A percentile compares a stretch with the other conserved stretches of the same genome.
Conservation (phyloP, 306 rosid species). For the Mimosa pudica region DNA sequence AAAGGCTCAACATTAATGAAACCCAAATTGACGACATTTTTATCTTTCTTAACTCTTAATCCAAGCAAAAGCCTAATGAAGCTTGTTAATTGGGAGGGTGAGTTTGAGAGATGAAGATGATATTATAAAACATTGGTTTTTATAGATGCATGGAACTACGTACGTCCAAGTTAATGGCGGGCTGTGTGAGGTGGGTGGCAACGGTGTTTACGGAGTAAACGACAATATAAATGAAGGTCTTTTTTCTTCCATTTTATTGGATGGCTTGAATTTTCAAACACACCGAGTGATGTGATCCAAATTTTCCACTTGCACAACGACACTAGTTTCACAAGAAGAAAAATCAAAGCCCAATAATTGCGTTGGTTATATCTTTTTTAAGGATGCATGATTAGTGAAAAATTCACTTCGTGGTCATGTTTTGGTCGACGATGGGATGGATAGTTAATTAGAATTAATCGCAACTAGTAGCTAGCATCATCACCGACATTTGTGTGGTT, state of each 20-base stretch:
- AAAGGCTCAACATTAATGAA: background rate
- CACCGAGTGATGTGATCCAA: background rate
- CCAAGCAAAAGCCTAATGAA: too few species aligned
- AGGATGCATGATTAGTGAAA: background rate
- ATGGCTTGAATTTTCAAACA: background rate
- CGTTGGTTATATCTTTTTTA: background rate
- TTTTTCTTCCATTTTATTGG: background rate
- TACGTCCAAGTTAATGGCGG: background rate
- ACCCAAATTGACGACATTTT: background rate
- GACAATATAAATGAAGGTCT: too few species aligned
- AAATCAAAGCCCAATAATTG: background rate
- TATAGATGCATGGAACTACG: slow-evolving; percentile 10
- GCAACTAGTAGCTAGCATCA: background rate
- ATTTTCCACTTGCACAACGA: background rate
- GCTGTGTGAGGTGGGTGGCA: background rate
- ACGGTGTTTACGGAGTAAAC: background rate
- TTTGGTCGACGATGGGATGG: background rate
- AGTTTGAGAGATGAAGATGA: background rate
- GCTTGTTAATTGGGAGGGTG: background rate
- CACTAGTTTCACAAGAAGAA: background rate
- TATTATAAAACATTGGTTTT: background rate
- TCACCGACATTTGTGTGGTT: background rate
- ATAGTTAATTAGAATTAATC: background rate
- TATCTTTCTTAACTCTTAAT: background rate
- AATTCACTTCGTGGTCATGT: background rate